These are phyloP conservation scores for Musa balbisiana DNA, from an alignment of 202 grass and related monocot species.

Conservation along the genomic window DNA sequence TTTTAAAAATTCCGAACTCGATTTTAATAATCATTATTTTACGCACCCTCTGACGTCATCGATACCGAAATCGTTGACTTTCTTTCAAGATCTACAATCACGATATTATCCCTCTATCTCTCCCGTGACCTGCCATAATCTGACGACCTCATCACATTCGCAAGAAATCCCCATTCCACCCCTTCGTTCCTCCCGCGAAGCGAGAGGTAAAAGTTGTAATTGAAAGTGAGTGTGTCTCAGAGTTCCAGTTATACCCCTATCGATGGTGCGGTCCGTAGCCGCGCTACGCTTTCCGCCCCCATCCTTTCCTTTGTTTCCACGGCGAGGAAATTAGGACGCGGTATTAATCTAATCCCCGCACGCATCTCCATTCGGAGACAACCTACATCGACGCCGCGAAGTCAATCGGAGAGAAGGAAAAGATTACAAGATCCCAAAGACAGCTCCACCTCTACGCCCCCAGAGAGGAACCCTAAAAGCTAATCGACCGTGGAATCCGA, in stretches of 20 bases:
- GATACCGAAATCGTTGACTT: no score
- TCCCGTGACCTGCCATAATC: no score
- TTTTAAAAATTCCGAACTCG: no score
- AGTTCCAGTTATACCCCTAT: background rate
- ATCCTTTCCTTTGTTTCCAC: background rate
- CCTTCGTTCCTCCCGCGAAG: background rate
- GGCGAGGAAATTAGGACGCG: constrained; percentile 2
- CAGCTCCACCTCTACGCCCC: no score
- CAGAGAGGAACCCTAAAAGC: background rate
- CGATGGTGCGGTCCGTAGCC: background rate
- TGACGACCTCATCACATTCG: no score
- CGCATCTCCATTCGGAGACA: background rate
- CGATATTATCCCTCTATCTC: no score
- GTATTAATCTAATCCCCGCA: background rate
- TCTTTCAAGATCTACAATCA: no score
- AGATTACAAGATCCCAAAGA: no score
- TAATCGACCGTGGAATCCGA: background rate
- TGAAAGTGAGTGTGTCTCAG: accelerated
- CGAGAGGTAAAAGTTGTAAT: background rate
- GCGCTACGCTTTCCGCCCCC: background rate
- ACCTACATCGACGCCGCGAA: no score
- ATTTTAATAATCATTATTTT: no score
- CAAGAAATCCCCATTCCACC: background rate
- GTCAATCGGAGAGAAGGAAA: no score
- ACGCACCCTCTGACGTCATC: no score